These are phyloP conservation scores for Talaromyces liani DNA, from an alignment of 495 filamentous ascomycete species.

Conservation along the genomic window DNA sequence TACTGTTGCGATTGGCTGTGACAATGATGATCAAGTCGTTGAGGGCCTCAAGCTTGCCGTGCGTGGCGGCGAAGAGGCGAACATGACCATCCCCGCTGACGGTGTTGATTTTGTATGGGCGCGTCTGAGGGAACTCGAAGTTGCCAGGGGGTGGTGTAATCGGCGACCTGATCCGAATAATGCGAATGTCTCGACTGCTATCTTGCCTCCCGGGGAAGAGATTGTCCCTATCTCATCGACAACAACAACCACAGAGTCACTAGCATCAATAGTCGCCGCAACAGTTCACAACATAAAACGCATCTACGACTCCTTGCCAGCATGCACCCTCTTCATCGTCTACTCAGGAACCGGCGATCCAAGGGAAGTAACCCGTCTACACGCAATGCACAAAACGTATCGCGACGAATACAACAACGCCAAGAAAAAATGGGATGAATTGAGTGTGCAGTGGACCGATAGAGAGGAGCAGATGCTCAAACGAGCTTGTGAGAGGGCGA, in stretches of 20 bases:
- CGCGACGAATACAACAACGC: conserved; percentile 65
- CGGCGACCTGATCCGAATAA: conserved; percentile 36
- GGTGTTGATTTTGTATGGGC: conserved; percentile 89
- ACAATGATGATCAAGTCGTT: conserved; percentile 66
- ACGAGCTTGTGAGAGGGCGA: conserved; percentile 59
- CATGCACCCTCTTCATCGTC: conserved; percentile 79
- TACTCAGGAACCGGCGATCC: conserved; percentile 88
- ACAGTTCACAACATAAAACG: conserved; percentile 53
- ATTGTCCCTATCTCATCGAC: conserved; percentile 14
- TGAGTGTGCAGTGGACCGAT: conserved; percentile 88
- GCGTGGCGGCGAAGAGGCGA: conserved; percentile 54
- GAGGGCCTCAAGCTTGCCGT: conserved; percentile 59
- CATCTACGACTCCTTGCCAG: conserved; percentile 69
- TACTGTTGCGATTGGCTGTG: conserved; percentile 63
- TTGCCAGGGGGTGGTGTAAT: conserved; percentile 77
- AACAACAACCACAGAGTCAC: conserved; percentile 10
- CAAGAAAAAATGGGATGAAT: conserved; percentile 76
- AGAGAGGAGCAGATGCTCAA: conserved; percentile 71
- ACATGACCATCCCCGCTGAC: conserved; percentile 52
- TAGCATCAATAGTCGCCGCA: conserved; percentile 37
- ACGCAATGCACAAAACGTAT: conserved; percentile 64
- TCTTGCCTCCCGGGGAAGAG: conserved; percentile 21
- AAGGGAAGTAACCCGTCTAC: conserved; percentile 63
- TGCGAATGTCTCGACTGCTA: conserved; percentile 43
- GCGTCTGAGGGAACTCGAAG: conserved; percentile 77